phyloP scores from a whole-genome alignment of 371 early-diverging fungal species.

The Rhizomucor miehei region DNA sequence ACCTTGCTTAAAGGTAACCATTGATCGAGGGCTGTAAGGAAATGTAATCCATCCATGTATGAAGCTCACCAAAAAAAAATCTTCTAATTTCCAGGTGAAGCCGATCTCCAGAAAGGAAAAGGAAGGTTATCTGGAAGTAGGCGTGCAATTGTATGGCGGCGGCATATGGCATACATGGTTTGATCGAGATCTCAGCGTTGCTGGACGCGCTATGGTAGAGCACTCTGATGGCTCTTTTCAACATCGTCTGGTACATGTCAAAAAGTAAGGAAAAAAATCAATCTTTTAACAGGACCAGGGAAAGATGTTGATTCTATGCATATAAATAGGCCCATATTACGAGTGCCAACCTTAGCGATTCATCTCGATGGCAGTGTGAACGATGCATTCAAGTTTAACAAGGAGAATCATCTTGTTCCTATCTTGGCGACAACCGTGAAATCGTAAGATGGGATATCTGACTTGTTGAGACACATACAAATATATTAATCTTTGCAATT shows the following conservation, averaged over 20 bases:
- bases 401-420: no score
- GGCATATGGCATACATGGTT: slow-evolving; percentile 99
- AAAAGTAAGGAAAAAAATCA: slow-evolving; percentile 49
- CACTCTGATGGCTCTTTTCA: slow-evolving; percentile 65
- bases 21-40: background rate
- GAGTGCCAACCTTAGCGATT: slow-evolving; percentile 96
- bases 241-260: slow-evolving; percentile 73
- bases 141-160: slow-evolving; percentile 91
- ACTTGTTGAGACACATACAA: no score
- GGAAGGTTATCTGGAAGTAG: slow-evolving; percentile 84
- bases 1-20: slow-evolving; percentile 81
- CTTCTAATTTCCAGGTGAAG: no score
- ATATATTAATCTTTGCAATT: no score
- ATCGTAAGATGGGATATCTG: no score
- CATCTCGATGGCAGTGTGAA: no score
- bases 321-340: slow-evolving; percentile 72
- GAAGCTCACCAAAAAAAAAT: no score
- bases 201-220: slow-evolving; percentile 92
- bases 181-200: slow-evolving; percentile 94
- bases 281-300: no score
- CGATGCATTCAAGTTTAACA: no score
- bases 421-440: no score
- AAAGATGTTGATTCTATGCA: no score
- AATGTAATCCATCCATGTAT: no score
- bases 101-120: slow-evolving; percentile 88